Evolutionary conservation across 1,284 basidiomycete genomes (phyloP).

Genomic region (Papiliotrema nemorosa): DNA sequence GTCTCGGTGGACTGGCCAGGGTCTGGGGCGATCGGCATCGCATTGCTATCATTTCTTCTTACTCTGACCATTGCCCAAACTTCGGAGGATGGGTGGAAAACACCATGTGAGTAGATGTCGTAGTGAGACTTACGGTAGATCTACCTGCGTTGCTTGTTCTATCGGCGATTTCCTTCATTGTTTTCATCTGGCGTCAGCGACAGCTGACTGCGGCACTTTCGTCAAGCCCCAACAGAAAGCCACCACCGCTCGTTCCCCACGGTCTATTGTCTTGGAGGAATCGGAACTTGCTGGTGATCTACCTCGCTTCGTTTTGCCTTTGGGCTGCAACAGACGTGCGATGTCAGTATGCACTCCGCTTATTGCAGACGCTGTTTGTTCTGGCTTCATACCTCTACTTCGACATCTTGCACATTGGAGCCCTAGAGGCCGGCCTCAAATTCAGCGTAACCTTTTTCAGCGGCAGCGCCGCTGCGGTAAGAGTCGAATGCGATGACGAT

Average conservation of each 20-base stretch:
- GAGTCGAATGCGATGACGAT: neutral
- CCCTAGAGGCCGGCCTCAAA: conserved; percentile 5
- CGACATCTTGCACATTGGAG: conserved; percentile 1
- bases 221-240: neutral
- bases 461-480: conserved; percentile 7
- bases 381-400: conserved; percentile 8
- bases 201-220: neutral
- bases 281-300: conserved; percentile 1
- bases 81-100: conserved; percentile 3
- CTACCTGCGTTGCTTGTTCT: conserved; percentile 8
- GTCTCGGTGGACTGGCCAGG: conserved; percentile 10
- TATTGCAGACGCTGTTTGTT: neutral
- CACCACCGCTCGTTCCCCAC: conserved; percentile 10
- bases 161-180: conserved; percentile 2
- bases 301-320: conserved; percentile 1
- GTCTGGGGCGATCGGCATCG: neutral
- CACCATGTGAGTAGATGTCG: conserved; percentile 13
- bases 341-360: neutral
- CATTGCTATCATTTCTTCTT: conserved; percentile 2
- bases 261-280: conserved; percentile 1
- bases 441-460: conserved; percentile 10
- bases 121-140: too few species aligned
- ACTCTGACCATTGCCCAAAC: conserved; percentile 6
- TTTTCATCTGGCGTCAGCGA: conserved; percentile 6
- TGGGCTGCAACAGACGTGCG: conserved; percentile 1